phyloP scores from a whole-genome alignment of 352 stramenopile species.

The Stephanocyclus meneghinianus region DNA sequence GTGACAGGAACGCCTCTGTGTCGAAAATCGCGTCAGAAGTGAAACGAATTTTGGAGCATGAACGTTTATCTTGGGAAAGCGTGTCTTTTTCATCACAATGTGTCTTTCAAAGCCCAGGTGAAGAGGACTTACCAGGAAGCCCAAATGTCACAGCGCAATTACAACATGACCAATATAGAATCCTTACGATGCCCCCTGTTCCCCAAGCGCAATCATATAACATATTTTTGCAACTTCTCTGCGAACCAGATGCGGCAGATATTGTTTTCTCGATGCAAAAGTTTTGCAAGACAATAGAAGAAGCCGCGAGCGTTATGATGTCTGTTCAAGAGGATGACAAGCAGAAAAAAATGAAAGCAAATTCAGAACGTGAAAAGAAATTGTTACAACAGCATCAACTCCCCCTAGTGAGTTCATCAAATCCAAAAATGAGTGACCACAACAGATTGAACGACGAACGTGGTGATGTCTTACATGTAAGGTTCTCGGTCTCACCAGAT shows the following conservation, averaged over 20 bases:
- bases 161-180: neutral
- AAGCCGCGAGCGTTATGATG: conserved; percentile 43
- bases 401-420: neutral
- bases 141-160: neutral
- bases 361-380: conserved; percentile 8
- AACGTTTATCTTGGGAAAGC: conserved; percentile 19
- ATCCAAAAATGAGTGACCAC: neutral
- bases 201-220: conserved; percentile 22
- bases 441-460: neutral
- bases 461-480: neutral
- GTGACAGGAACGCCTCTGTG: neutral
- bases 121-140: neutral
- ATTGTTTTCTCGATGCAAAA: conserved; percentile 48
- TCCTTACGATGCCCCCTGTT: conserved; percentile 1
- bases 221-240: conserved; percentile 36
- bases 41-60: conserved; percentile 19
- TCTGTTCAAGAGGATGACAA: conserved; percentile 20
- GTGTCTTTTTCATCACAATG: conserved; percentile 9
- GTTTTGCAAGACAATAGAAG: conserved; percentile 52
- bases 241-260: conserved; percentile 39
- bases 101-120: neutral
- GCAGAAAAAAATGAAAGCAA: conserved; percentile 1
- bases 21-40: conserved; percentile 25
- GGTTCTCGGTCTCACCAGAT: neutral
- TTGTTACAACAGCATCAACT: conserved; percentile 2